Evolutionary conservation across 345 rosid genomes (phyloP), one percentile per base, ranked within the genome.

Genomic region (Triadica sebifera): DNA sequence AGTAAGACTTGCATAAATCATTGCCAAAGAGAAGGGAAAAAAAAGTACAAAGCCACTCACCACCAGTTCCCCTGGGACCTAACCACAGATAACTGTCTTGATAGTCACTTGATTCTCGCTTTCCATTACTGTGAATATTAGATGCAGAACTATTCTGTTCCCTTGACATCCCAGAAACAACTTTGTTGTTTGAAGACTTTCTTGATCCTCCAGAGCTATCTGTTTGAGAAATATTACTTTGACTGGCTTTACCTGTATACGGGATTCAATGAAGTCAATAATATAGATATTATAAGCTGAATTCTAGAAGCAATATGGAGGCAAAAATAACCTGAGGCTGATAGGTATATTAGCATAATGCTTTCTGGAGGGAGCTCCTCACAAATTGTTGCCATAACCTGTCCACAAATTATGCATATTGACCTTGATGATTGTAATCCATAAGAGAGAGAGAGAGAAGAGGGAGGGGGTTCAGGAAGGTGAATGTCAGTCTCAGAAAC

Each of bases 341-440:
- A 90, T 74, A 95, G 69, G 85, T 95, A 93, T 72, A 95, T 65
- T 64, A 95, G 81, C 91, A 89, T 81, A 57, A 95, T 73, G 78
- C 93, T 81, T 82, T 95, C 98, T 12, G 91, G 88, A 73, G 90
- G 92, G 45, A 95, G 96, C 82, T 91, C 98, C 79, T 91, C 98
- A 63, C 91, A 88, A 34, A 91, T 78, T 74, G 96, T 95, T 24
- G 99, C 98, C 78, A 95, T 82, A 70, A 90, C 99, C 99, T 95
- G 86, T 76, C 55, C 77, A 55, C 53, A 58, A 63, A 72, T 67
- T 47, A 70, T 39, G 22, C 68, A 15, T 15, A 78, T 65, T 38
- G 66, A 78, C 71, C 9, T 67, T 58, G 11, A 60, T 49, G 51
- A 72, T 52, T 50, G 66, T 61, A 15, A 57, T 37, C 55, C 67